Conservation (phyloP, 73 alveolate species). For the Paramecium bursaria region DNA sequence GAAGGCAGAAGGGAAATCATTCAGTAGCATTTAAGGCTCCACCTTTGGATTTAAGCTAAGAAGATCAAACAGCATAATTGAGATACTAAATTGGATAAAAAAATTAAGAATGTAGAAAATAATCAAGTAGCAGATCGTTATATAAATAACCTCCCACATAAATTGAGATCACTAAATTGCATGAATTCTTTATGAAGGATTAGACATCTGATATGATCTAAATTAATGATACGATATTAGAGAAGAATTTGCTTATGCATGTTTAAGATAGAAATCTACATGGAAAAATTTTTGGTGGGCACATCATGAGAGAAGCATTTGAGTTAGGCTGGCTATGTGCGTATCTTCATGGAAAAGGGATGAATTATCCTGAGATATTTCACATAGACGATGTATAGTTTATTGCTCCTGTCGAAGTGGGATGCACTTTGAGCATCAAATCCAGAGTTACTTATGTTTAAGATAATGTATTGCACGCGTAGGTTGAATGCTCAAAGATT, state of each 20-base stretch:
- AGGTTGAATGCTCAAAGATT: slow-evolving; percentile 6
- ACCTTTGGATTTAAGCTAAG: neutral
- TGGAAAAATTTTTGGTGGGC: slow-evolving; percentile 65
- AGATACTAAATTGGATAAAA: slow-evolving; percentile 48
- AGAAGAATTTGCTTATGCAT: slow-evolving; percentile 20
- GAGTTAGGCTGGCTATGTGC: slow-evolving; percentile 66
- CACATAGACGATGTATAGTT: slow-evolving; percentile 48
- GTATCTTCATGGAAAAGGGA: slow-evolving; percentile 56
- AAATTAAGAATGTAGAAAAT: slow-evolving; percentile 20
- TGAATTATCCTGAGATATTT: slow-evolving; percentile 18
- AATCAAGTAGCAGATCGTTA: neutral
- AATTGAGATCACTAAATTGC: slow-evolving; percentile 12
- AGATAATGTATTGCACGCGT: neutral
- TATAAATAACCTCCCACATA: slow-evolving; percentile 40
- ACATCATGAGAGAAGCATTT: slow-evolving; percentile 58
- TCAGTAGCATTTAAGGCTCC: slow-evolving; percentile 7
- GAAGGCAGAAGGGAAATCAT: slow-evolving; percentile 47
- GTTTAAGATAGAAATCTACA: slow-evolving; percentile 62
- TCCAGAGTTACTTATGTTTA: slow-evolving; percentile 10
- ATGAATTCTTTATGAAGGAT: slow-evolving; percentile 40
- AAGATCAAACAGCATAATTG: slow-evolving; percentile 16
- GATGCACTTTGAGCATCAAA: slow-evolving; percentile 2
- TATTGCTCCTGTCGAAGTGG: slow-evolving; percentile 60
- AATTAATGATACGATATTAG: slow-evolving; percentile 42
- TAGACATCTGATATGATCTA: slow-evolving; percentile 1